Percentiles rank a stretch among this genome's conserved stretches.
These are phyloP conservation scores for Wickerhamiella kazuoi DNA, from an alignment of 805 yeast genomes.

Conservation along the genomic window DNA sequence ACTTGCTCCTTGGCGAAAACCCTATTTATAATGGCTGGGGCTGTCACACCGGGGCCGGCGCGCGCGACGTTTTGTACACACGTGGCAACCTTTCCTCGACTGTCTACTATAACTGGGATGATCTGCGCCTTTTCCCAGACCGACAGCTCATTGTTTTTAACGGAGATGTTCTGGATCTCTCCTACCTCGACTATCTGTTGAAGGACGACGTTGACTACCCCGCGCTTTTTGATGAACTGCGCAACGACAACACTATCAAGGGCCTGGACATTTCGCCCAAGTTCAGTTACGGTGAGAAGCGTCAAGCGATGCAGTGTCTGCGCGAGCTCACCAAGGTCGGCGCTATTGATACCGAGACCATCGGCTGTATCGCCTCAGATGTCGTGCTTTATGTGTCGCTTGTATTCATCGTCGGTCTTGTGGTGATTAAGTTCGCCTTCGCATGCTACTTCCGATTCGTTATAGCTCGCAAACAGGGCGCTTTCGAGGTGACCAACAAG, in stretches of 20 bases:
- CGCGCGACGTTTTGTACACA: slow-evolving; percentile 50
- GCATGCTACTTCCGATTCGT: slow-evolving; percentile 87
- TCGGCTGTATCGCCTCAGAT: slow-evolving; percentile 86
- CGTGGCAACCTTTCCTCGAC: slow-evolving; percentile 45
- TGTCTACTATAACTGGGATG: slow-evolving; percentile 83
- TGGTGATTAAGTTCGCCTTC: slow-evolving; percentile 54
- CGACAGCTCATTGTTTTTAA: slow-evolving; percentile 75
- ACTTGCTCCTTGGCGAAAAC: slow-evolving; percentile 20
- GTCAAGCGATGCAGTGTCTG: slow-evolving; percentile 63
- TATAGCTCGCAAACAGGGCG: slow-evolving; percentile 66
- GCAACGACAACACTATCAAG: slow-evolving; percentile 32
- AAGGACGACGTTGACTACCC: slow-evolving; percentile 58
- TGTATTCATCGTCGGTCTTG: slow-evolving; percentile 69
- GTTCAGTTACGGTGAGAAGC: slow-evolving; percentile 43
- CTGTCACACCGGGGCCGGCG: slow-evolving; percentile 61
- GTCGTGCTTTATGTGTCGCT: slow-evolving; percentile 68
- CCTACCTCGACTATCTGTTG: slow-evolving; percentile 57
- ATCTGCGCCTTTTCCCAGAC: slow-evolving; percentile 38
- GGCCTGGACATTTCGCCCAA: slow-evolving; percentile 77
- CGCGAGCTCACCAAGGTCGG: slow-evolving; percentile 81
- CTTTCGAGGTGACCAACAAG: slow-evolving; percentile 39
- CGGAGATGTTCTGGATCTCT: slow-evolving; percentile 75
- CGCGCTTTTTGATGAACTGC: slow-evolving; percentile 43
- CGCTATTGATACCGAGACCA: slow-evolving; percentile 66
- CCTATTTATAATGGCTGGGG: slow-evolving; percentile 70